Percentiles rank a stretch among this genome's conserved stretches.
Conservation (phyloP, 169 alveolate genomes). For the Ichthyophthirius multifiliis region DNA sequence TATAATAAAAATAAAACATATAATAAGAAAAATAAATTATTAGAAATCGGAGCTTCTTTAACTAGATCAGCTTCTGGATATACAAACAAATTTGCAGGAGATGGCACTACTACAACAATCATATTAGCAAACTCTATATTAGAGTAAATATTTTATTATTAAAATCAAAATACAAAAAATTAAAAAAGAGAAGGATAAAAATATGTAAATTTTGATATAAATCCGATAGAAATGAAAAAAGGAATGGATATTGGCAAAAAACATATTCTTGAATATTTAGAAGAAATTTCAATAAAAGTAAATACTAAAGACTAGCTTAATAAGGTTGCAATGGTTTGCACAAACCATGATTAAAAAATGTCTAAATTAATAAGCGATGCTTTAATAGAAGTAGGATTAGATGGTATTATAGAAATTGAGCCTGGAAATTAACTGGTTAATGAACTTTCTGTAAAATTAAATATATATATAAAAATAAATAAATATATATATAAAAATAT, state of each 20-base stretch:
- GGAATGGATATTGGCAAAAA: conserved; percentile 58
- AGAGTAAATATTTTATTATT: conserved; percentile 8
- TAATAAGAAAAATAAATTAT: conserved; percentile 23
- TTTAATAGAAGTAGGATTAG: conserved; percentile 25
- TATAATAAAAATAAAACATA: not conserved
- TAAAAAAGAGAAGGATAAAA: conserved; percentile 12
- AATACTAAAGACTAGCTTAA: conserved; percentile 42
- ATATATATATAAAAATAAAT: conserved; percentile 27
- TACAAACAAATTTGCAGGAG: conserved; percentile 64
- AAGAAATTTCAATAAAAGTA: conserved; percentile 46
- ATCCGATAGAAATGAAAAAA: conserved; percentile 56
- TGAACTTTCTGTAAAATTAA: conserved; percentile 10
- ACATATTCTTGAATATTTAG: conserved; percentile 36
- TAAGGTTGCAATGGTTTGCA: conserved; percentile 54
- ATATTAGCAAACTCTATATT: conserved; percentile 39
- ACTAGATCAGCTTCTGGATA: conserved; percentile 47
- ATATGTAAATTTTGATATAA: conserved; percentile 42
- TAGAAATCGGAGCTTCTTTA: conserved; percentile 66
- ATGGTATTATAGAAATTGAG: conserved; percentile 31
- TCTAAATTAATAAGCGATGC: conserved; percentile 30
- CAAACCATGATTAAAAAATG: conserved; percentile 49
- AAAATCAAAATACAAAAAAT: too few relatives aligned
- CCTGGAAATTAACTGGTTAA: conserved; percentile 18
- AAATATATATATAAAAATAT: conserved; percentile 24
- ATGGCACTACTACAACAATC: conserved; percentile 74